Evolutionary conservation across 768 basidiomycete genomes (phyloP).

Genomic region (Russula foetens): DNA sequence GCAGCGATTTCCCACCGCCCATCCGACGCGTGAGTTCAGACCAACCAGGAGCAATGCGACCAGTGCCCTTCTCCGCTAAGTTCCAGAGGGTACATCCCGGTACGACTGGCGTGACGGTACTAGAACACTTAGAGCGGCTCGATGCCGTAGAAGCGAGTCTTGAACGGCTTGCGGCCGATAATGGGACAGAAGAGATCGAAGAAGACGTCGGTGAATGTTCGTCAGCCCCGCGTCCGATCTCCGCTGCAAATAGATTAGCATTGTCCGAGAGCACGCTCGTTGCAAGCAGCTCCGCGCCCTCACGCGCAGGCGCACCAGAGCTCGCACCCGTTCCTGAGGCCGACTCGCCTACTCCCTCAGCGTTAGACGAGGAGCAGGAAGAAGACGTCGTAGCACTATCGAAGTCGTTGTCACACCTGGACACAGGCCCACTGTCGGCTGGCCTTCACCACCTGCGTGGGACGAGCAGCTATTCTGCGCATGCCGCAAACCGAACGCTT

Average conservation of each 20-base stretch:
- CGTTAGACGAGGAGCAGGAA: conserved; percentile 30
- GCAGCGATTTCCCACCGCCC: conserved; percentile 69
- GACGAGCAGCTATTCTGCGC: conserved; percentile 28
- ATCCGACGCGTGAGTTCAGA: conserved; percentile 57
- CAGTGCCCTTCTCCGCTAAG: conserved; percentile 79
- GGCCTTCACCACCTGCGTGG: conserved; percentile 27
- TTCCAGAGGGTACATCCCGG: conserved; percentile 78
- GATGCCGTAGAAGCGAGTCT: conserved; percentile 77
- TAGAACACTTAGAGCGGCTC: conserved; percentile 78
- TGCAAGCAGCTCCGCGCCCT: conserved; percentile 11
- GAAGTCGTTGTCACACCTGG: conserved; percentile 66
- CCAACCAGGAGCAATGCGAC: conserved; percentile 54
- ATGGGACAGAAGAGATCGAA: conserved; percentile 41
- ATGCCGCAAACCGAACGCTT: conserved; percentile 28
- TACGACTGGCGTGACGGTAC: conserved; percentile 77
- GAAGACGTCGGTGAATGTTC: conserved; percentile 11
- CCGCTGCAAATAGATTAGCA: not conserved
- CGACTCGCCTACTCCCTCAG: conserved; percentile 12
- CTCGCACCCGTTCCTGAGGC: conserved; percentile 17
- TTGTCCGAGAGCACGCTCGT: not conserved
- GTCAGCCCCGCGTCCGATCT: conserved; percentile 6
- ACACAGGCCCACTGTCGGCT: conserved; percentile 34
- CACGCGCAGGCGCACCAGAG: conserved; percentile 13
- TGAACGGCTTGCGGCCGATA: conserved; percentile 60
- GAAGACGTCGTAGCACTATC: conserved; percentile 72